These are phyloP conservation scores for Sporothrix brasiliensis DNA, from an alignment of 2,329 filamentous ascomycete species.

Conservation along the genomic window DNA sequence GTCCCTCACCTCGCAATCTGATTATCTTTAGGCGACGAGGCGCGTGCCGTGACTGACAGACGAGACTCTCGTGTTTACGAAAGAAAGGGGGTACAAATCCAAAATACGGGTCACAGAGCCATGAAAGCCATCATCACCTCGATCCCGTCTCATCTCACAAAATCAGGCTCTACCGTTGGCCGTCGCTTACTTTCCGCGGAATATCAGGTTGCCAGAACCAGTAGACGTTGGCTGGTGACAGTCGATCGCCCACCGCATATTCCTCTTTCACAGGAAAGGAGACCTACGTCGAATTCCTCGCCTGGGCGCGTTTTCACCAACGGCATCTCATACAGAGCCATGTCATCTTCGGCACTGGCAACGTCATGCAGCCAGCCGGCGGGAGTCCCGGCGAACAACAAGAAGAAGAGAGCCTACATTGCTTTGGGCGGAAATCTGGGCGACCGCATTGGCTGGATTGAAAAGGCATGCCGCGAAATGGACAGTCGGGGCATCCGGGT, in stretches of 20 bases:
- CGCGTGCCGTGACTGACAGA: not conserved
- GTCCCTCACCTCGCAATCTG: not conserved
- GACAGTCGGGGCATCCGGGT: slow-evolving; percentile 71
- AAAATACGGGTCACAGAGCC: not conserved
- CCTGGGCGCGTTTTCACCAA: too few species aligned
- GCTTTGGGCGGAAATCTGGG: slow-evolving; percentile 93
- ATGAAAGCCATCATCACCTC: not conserved
- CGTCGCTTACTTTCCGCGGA: not conserved
- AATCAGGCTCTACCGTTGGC: not conserved
- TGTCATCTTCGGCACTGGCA: slow-evolving; percentile 21
- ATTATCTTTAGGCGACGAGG: slow-evolving; percentile 15
- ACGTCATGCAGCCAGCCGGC: slow-evolving; percentile 32
- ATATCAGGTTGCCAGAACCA: not conserved
- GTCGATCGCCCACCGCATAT: not conserved
- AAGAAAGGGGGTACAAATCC: not conserved
- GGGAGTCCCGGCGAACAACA: not conserved
- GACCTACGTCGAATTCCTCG: not conserved
- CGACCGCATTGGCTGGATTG: slow-evolving; percentile 81
- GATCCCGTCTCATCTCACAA: slow-evolving; percentile 10
- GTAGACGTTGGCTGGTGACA: not conserved
- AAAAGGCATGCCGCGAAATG: slow-evolving; percentile 79
- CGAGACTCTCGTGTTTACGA: not conserved
- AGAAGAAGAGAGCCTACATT: slow-evolving; percentile 66
- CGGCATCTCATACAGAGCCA: not conserved
- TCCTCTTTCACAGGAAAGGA: not conserved